Base-by-base conservation (phyloP, 1,284 basidiomycete species). In the Psilocybe mexicana region DNA sequence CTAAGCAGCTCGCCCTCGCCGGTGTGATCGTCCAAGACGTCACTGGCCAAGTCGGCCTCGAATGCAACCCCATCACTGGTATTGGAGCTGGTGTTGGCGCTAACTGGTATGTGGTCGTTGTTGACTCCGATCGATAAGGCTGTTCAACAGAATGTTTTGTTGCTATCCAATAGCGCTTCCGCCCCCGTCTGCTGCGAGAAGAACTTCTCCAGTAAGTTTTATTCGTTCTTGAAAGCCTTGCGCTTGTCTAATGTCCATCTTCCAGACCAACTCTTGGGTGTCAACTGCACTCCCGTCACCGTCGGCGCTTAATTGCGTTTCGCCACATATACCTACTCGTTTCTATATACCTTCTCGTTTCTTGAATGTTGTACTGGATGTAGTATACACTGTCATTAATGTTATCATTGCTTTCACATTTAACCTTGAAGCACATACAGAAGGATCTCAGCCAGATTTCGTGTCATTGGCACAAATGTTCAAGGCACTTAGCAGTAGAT, bases 1-100 rank as follows among this genome's bases (percentile, higher is more conserved):
- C 38, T 25, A 44, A 24, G 4, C 18, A 61, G 35, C 53, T 66
- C 24, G 44, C 54, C 50, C 53, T 61, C 18, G 28, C 63, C 24
- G 52, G 51, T 30, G 50, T 61, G 14, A 54, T 40, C 14, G 43
- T 57, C 38, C 14, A 50, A 4, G 38, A 14, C 28, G 40, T 66
- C 43, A 62, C 56, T 42, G 64, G 51, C 36, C 50, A 47, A 8
- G 58, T 66, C 12, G 60, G 63, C 30, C 51, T 59, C 33, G 35
- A 44, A 4, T 64, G 63, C 61, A 61, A 45, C 53, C 58, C 63
- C 11, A 58, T 65, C 46, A 61, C 62, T 30, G 63, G 42, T 45
- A 54, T 62, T 43, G 63, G 62, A 38, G 52, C 46, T 43, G 59
- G 59, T 2, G 40, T 36, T 25, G 60, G 62, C n/a, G 53, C 55